Percentiles rank a stretch among this genome's conserved stretches.
These are phyloP conservation scores for Ceratocystis alfenasii DNA, from an alignment of 2,329 filamentous ascomycete species.

Conservation along the genomic window DNA sequence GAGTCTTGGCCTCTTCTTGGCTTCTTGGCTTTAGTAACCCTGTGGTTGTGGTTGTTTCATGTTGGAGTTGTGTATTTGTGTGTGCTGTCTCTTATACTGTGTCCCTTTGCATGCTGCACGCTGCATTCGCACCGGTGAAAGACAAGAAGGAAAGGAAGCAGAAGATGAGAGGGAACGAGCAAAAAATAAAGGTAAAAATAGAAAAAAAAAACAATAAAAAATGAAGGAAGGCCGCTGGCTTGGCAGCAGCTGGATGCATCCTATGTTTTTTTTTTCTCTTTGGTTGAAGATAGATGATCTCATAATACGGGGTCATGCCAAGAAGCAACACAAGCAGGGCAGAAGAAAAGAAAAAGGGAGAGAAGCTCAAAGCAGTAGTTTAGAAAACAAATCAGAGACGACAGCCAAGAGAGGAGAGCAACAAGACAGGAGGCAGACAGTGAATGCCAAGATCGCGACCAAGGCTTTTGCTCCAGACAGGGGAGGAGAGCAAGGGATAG, in stretches of 20 bases:
- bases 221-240: no score
- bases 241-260: no score
- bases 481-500: background rate
- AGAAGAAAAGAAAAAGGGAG: background rate
- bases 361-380: background rate
- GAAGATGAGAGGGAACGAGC: background rate
- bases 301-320: no score
- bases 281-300: no score
- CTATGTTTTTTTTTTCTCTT: no score
- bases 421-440: background rate
- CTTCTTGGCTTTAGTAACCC: background rate
- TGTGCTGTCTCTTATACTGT: background rate
- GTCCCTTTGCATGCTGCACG: background rate
- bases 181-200: no score
- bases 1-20: slow-evolving; percentile 7
- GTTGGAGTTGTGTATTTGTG: background rate
- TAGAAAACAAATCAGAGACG: background rate
- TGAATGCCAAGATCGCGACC: background rate
- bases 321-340: background rate
- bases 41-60: background rate
- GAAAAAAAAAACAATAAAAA: no score
- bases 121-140: no score
- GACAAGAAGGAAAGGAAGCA: background rate
- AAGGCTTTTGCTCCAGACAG: background rate
- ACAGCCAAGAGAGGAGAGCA: background rate